These are phyloP conservation scores for Podospora pseudoanserina DNA, from an alignment of 495 filamentous ascomycete genomes.

Conservation along the genomic window DNA sequence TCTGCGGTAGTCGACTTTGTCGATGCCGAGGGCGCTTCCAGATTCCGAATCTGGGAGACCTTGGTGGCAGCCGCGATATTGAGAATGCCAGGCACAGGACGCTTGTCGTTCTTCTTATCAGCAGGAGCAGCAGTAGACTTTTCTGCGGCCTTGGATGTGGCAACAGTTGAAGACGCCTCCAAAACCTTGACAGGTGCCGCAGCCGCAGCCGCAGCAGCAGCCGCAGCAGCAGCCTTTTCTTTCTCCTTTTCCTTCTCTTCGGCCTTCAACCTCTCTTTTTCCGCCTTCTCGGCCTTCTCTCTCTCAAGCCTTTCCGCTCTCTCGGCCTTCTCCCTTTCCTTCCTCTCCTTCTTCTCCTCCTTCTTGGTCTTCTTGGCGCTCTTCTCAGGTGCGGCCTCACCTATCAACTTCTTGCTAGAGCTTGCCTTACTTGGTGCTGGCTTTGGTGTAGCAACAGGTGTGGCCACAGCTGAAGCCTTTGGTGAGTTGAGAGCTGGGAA, in stretches of 20 bases:
- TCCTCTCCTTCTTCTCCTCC: constrained; percentile 22
- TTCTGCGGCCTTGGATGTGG: constrained; percentile 4
- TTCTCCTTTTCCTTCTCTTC: constrained; percentile 15
- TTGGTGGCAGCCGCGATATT: constrained; percentile 60
- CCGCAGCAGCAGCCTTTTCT: constrained; percentile 4
- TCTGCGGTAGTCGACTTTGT: constrained; percentile 34
- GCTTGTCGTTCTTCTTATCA: constrained; percentile 53
- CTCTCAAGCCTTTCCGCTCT: background rate
- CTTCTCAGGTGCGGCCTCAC: background rate
- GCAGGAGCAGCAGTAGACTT: background rate
- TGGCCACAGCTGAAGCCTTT: constrained; percentile 28
- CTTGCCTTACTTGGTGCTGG: constrained; percentile 26
- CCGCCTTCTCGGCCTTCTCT: constrained; percentile 9
- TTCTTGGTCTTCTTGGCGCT: constrained; percentile 17
- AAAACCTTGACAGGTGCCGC: constrained; percentile 27
- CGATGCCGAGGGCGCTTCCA: constrained; percentile 26
- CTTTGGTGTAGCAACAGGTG: constrained; percentile 26
- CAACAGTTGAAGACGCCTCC: background rate
- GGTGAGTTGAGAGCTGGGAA: constrained; percentile 53
- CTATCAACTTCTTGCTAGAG: constrained; percentile 20
- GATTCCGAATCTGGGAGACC: constrained; percentile 27
- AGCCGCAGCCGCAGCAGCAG: constrained; percentile 31
- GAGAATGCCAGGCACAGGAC: constrained; percentile 56
- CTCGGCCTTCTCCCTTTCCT: constrained; percentile 13
- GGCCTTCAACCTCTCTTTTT: constrained; percentile 8